Base-by-base conservation (phyloP, 352 stramenopile genomes). In the Phytophthora gonapodyides region DNA sequence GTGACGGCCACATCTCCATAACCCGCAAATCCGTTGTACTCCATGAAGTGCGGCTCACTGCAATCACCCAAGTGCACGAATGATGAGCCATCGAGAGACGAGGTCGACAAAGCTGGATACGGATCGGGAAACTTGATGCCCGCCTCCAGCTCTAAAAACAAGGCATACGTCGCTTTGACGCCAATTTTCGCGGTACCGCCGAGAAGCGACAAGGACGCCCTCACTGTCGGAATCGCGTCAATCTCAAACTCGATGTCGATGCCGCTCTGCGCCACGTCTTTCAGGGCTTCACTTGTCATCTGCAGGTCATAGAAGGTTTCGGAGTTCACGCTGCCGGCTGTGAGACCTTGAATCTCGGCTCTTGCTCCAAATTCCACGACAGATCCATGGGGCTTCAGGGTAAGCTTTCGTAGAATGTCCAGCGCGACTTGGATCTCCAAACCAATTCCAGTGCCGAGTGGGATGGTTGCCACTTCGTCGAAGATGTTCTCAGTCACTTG, bases 171-270 rank as follows among this genome's bases (percentile, higher is more conserved):
- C 19, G 42, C 16, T 7, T 49, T 31, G 42, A 49, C 42, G 33
- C 42, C 42, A 49, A 49, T 49, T 13, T 49, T 34, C 10, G 8
- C 42, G 12, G 21, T 31, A 16, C 42, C 42, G 6, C 21, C 21
- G 15, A 48, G 19, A 10, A 48, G 19, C 7, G 42, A 48, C 8
- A 48, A n/a, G 1, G 42, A 48, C 10, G 42, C 42, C n/a, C n/a
- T n/a, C n/a, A n/a, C n/a, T n/a, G n/a, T n/a, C n/a, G n/a, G n/a
- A n/a, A n/a, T n/a, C n/a, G 16, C 21, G 19, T 48, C 19, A 10
- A 33, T 12, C 42, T 48, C 42, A 16, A 48, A 35, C 17, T 31
- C 42, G 21, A 48, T 48, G 19, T 48, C 42, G 42, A 48, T 48
- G 42, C 42, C 21, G 19, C 42, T 48, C 21, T 48, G 42, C 42